A percentile compares a stretch with the other conserved stretches of the same genome.
phyloP scores from a whole-genome alignment of 2,329 filamentous ascomycete species.

The Didymella pomorum region DNA sequence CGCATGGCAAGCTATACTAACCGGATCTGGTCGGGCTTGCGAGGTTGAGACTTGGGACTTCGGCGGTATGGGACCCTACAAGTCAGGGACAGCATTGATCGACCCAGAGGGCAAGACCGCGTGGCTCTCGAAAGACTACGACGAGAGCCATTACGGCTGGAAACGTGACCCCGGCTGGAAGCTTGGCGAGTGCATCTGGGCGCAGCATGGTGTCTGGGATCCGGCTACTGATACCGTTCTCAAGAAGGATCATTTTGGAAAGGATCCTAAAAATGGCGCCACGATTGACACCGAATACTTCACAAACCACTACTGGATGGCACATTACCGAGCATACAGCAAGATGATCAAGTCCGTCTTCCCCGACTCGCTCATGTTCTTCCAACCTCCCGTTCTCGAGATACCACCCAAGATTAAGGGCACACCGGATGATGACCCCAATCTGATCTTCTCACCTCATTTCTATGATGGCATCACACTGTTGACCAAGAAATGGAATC shows the following conservation, averaged over 20 bases:
- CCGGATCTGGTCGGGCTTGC: slow-evolving; percentile 87
- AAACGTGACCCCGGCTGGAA: slow-evolving; percentile 88
- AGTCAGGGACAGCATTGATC: slow-evolving; percentile 81
- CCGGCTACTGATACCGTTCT: slow-evolving; percentile 77
- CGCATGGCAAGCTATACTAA: slow-evolving; percentile 90
- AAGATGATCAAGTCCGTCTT: slow-evolving; percentile 79
- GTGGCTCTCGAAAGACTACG: slow-evolving; percentile 84
- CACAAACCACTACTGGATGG: slow-evolving; percentile 90
- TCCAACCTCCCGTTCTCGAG: slow-evolving; percentile 91
- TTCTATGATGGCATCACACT: slow-evolving; percentile 97
- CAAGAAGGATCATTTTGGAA: slow-evolving; percentile 86
- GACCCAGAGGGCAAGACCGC: slow-evolving; percentile 86
- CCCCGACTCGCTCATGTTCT: slow-evolving; percentile 83
- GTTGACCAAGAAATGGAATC: slow-evolving; percentile 99
- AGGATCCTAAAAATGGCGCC: slow-evolving; percentile 76
- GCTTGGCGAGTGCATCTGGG: slow-evolving; percentile 94
- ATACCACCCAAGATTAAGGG: slow-evolving; percentile 88
- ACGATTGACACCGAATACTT: slow-evolving; percentile 82
- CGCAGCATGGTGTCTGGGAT: slow-evolving; percentile 96
- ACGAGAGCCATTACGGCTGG: slow-evolving; percentile 90
- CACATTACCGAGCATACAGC: slow-evolving; percentile 79
- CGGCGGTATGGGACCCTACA: slow-evolving; percentile 89
- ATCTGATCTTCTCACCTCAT: slow-evolving; percentile 91
- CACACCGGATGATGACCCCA: slow-evolving; percentile 85
- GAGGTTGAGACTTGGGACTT: slow-evolving; percentile 95